Evolutionary conservation across 805 yeast genomes (phyloP).

Genomic region (Candida berthetii): DNA sequence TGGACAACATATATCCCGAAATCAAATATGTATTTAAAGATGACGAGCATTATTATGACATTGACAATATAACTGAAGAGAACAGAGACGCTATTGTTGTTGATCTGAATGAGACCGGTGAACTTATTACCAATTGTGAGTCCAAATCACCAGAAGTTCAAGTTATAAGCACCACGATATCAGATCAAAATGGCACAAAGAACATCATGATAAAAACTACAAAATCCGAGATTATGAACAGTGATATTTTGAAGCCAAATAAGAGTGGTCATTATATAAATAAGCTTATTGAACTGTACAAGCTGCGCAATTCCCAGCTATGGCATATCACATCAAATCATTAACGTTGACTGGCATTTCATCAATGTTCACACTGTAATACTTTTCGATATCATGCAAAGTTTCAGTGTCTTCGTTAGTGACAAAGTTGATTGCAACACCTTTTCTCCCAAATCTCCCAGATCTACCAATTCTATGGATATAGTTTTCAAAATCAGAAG

Average conservation of each 20-base stretch:
- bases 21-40: constrained; percentile 20
- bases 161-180: constrained; percentile 9
- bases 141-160: constrained; percentile 15
- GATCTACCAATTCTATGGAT: constrained; percentile 98
- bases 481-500: constrained; percentile 89
- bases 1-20: constrained; percentile 16
- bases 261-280: constrained; percentile 10
- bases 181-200: constrained; percentile 17
- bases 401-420: constrained; percentile 71
- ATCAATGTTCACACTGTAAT: constrained; percentile 67
- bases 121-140: constrained; percentile 4
- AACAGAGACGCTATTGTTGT: constrained; percentile 17
- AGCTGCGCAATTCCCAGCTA: constrained; percentile 14
- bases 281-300: constrained; percentile 13
- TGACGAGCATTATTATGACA: constrained; percentile 13
- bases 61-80: constrained; percentile 6
- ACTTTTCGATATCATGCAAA: constrained; percentile 69
- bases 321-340: constrained; percentile 26
- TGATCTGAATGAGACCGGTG: constrained; percentile 16
- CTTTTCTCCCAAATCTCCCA: constrained; percentile 98
- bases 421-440: constrained; percentile 93
- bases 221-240: constrained; percentile 7
- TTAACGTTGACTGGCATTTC: constrained; percentile 77
- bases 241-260: constrained; percentile 3
- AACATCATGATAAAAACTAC: constrained; percentile 18